Percentiles rank a stretch among this genome's conserved stretches.
phyloP scores from a whole-genome alignment of 1,284 basidiomycete genomes.

The Ustilago curta region DNA sequence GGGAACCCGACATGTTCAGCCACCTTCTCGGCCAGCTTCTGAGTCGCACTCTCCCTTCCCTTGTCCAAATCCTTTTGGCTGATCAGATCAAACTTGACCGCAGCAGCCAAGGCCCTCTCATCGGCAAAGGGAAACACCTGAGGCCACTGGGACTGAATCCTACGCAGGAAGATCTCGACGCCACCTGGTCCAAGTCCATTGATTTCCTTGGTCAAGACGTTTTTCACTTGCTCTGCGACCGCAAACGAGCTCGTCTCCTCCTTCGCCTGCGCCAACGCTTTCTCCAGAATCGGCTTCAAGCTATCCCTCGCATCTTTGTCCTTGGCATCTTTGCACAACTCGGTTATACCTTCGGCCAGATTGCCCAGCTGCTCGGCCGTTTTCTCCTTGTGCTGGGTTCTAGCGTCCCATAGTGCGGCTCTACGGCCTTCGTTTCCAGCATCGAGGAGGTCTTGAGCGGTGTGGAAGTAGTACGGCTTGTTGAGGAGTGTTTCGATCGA shows the following conservation, averaged over 20 bases:
- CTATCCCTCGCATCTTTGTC: constrained; percentile 11
- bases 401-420: constrained; percentile 49
- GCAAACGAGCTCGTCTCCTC: constrained; percentile 22
- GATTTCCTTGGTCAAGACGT: constrained; percentile 31
- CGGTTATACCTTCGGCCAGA: constrained; percentile 39
- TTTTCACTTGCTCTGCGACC: constrained; percentile 33
- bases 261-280: constrained; percentile 16
- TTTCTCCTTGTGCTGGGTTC: constrained; percentile 60
- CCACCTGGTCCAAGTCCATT: constrained; percentile 49
- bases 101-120: constrained; percentile 27
- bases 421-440: constrained; percentile 48
- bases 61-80: constrained; percentile 17
- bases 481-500: constrained; percentile 52
- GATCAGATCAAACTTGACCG: constrained; percentile 40
- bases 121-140: constrained; percentile 54
- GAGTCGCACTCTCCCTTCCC: constrained; percentile 21
- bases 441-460: constrained; percentile 37
- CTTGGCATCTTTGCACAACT: constrained; percentile 17
- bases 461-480: constrained; percentile 44
- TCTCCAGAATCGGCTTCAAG: constrained; percentile 33
- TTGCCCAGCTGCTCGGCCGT: constrained; percentile 50
- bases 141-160: constrained; percentile 49
- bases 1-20: constrained; percentile 49
- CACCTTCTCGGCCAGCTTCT: constrained; percentile 33
- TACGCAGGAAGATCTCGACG: constrained; percentile 49